Percentiles rank a stretch among this genome's conserved stretches.
Conservation (phyloP, 306 rosid species). For the Quercus cerris region DNA sequence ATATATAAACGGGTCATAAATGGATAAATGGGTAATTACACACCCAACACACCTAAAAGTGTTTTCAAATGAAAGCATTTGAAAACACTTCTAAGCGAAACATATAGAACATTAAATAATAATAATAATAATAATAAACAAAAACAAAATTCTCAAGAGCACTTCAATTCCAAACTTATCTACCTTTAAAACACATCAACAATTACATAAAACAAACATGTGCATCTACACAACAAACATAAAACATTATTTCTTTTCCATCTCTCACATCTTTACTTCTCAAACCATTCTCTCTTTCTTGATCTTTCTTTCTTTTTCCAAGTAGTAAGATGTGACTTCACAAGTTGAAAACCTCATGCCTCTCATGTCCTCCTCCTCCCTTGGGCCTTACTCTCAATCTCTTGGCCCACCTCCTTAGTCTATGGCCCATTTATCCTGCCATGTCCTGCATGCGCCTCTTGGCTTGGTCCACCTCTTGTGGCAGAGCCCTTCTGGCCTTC, state of each 20-base stretch:
- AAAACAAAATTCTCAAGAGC: neutral
- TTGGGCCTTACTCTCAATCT: conserved; percentile 56
- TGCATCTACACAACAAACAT: neutral
- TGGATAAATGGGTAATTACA: no score
- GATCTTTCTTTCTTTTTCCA: neutral
- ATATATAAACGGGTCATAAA: no score
- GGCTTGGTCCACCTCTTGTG: conserved; percentile 44
- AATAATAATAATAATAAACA: no score
- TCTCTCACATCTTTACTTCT: neutral
- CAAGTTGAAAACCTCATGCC: neutral
- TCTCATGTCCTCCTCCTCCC: conserved; percentile 62
- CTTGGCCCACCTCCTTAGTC: conserved; percentile 79
- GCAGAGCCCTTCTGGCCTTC: conserved; percentile 25
- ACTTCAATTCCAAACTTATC: neutral
- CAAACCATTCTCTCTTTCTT: neutral
- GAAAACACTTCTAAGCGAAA: no score
- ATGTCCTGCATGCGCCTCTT: conserved; percentile 52
- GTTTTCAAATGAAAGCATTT: no score
- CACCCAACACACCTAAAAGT: no score
- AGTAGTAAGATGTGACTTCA: neutral
- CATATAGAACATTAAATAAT: no score
- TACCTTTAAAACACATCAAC: neutral
- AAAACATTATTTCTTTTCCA: conserved; percentile 6
- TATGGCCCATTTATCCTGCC: conserved; percentile 64
- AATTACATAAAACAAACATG: neutral